phyloP scores from a whole-genome alignment of 2,329 filamentous ascomycete species.

The Alternaria infectoria region DNA sequence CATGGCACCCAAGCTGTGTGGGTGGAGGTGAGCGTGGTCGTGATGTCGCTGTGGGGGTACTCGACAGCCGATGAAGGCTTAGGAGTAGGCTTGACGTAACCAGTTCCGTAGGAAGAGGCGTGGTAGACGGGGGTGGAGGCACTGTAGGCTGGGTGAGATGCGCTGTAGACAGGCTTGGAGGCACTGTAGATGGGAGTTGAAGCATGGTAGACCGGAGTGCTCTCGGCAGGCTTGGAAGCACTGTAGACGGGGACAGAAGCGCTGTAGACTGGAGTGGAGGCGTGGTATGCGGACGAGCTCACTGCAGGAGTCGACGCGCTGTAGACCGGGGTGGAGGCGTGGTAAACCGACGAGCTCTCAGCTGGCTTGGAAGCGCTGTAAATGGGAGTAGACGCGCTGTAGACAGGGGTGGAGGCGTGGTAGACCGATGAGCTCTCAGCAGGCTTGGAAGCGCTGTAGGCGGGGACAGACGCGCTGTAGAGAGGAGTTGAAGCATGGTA shows the following conservation, averaged over 20 bases:
- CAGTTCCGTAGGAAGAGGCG: conserved; percentile 14
- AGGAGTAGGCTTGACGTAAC: neutral
- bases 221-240: neutral
- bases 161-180: neutral
- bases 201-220: neutral
- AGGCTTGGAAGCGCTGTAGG: neutral
- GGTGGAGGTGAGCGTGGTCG: conserved; percentile 36
- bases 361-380: neutral
- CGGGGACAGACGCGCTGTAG: neutral
- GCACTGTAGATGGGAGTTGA: neutral
- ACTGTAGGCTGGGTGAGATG: neutral
- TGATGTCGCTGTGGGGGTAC: conserved; percentile 22
- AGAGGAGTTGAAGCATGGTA: neutral
- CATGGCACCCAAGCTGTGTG: conserved; percentile 46
- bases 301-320: neutral
- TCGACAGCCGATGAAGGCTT: conserved; percentile 14
- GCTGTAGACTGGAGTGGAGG: neutral
- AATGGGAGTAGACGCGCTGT: neutral
- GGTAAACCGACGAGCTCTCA: neutral
- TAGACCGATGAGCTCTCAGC: neutral
- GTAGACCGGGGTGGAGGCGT: neutral
- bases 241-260: neutral
- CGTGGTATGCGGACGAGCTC: neutral
- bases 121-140: conserved; percentile 10
- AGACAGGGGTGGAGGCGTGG: neutral